Percentiles rank a stretch among this genome's conserved stretches.
Evolutionary conservation across 257 asterid species (phyloP).

Genomic region (Forsythia suspensa): DNA sequence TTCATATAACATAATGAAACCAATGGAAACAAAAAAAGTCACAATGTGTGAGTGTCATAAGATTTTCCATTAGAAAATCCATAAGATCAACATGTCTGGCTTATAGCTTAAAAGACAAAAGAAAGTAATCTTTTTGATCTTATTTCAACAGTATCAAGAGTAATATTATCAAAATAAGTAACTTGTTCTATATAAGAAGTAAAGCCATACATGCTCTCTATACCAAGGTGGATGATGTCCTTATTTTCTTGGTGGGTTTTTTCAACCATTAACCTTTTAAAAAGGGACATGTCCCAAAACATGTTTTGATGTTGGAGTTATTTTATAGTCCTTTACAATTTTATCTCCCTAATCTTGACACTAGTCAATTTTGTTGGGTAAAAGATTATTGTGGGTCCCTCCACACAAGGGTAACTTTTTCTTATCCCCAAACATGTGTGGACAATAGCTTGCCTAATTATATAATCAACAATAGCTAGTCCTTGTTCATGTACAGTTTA

Average conservation of each 20-base stretch:
- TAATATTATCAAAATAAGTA: neutral
- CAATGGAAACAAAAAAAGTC: constrained; percentile 25
- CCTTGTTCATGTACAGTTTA: too few relatives aligned
- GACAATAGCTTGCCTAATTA: too few relatives aligned
- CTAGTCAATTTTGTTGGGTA: constrained; percentile 28
- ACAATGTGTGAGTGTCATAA: too few relatives aligned
- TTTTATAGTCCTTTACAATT: constrained; percentile 14
- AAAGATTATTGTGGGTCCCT: constrained; percentile 40
- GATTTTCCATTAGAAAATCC: too few relatives aligned
- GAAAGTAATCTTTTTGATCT: neutral
- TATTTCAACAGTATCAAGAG: neutral
- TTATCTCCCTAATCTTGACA: neutral
- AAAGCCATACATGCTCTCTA: neutral
- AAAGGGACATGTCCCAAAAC: constrained; percentile 67
- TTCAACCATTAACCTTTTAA: neutral
- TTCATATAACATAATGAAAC: constrained; percentile 21
- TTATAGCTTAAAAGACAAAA: neutral
- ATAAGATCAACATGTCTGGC: neutral
- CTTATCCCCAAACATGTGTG: neutral
- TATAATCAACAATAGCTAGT: too few relatives aligned
- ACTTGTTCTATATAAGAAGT: too few relatives aligned
- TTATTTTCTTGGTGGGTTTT: neutral
- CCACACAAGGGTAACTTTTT: constrained; percentile 6
- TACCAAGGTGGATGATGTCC: neutral
- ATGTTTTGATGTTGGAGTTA: constrained; percentile 40